Conservation (phyloP, 2,329 filamentous ascomycete genomes). For the Fusarium abutilonis region DNA sequence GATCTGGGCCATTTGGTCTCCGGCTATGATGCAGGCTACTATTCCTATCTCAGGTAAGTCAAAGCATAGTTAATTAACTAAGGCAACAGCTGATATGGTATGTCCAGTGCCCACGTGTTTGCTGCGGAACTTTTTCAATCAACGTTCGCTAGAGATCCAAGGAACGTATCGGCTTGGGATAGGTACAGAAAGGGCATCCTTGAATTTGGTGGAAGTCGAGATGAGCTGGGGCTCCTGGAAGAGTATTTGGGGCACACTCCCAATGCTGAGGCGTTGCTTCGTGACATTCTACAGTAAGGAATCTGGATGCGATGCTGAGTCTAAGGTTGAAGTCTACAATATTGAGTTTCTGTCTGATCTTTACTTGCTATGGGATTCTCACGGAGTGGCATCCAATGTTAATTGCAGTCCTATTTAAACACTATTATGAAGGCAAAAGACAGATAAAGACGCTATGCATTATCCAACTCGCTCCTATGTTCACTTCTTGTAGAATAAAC, state of each 20-base stretch:
- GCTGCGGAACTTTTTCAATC: conserved; percentile 42
- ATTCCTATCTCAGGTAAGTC: conserved; percentile 29
- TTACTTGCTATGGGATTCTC: no score
- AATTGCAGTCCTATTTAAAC: no score
- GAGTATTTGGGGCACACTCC: conserved; percentile 35
- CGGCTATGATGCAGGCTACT: conserved; percentile 45
- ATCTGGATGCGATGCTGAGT: not conserved
- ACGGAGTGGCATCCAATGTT: no score
- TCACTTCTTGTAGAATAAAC: no score
- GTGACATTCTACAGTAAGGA: not conserved
- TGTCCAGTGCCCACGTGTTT: conserved; percentile 36
- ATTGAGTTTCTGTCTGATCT: no score
- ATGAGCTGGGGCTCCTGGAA: conserved; percentile 38
- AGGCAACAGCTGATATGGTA: not conserved
- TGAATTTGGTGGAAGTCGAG: conserved; percentile 37
- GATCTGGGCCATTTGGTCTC: conserved; percentile 39
- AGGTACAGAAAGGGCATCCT: conserved; percentile 36
- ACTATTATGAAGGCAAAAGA: no score
- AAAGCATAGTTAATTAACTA: no score
- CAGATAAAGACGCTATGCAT: no score
- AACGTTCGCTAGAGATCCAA: conserved; percentile 34
- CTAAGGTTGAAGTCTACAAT: not conserved
- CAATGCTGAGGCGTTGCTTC: not conserved
- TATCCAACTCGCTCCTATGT: no score
- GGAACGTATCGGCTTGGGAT: conserved; percentile 33